Evolutionary conservation across 768 basidiomycete species (phyloP).

Genomic region (Cyathus striatus): DNA sequence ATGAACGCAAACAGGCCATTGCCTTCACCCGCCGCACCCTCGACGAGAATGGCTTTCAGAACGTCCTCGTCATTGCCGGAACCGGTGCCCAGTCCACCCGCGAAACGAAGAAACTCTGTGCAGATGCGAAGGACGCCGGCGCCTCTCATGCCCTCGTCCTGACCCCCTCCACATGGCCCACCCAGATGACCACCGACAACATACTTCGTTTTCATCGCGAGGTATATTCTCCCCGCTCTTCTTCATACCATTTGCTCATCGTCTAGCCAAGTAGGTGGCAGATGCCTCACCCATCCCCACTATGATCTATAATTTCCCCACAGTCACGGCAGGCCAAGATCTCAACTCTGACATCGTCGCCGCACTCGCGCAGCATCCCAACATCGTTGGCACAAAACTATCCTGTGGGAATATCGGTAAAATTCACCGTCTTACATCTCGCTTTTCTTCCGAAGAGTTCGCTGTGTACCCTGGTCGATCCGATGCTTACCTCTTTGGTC

Average conservation of each 20-base stretch:
- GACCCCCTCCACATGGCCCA: constrained; percentile 69
- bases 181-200: constrained; percentile 56
- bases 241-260: constrained; percentile 1
- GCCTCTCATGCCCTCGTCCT: constrained; percentile 74
- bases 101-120: constrained; percentile 65
- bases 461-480: constrained; percentile 74
- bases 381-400: constrained; percentile 82
- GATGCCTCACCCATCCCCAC: constrained; percentile 63
- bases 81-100: constrained; percentile 79
- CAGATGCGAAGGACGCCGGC: constrained; percentile 77
- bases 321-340: constrained; percentile 76
- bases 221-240: constrained; percentile 24
- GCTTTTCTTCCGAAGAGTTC: constrained; percentile 48
- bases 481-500: constrained; percentile 61
- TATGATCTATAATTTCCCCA: constrained; percentile 86
- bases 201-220: constrained; percentile 64
- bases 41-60: constrained; percentile 62
- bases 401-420: constrained; percentile 87
- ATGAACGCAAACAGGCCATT: constrained; percentile 64
- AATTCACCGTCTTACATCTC: constrained; percentile 66
- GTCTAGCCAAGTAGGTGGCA: constrained; percentile 48
- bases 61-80: constrained; percentile 72
- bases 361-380: constrained; percentile 68
- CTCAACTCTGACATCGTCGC: constrained; percentile 77
- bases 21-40: constrained; percentile 63